A percentile compares a stretch with the other conserved stretches of the same genome.
Conservation (phyloP, 495 filamentous ascomycete genomes). For the Aspergillus bertholletiae region DNA sequence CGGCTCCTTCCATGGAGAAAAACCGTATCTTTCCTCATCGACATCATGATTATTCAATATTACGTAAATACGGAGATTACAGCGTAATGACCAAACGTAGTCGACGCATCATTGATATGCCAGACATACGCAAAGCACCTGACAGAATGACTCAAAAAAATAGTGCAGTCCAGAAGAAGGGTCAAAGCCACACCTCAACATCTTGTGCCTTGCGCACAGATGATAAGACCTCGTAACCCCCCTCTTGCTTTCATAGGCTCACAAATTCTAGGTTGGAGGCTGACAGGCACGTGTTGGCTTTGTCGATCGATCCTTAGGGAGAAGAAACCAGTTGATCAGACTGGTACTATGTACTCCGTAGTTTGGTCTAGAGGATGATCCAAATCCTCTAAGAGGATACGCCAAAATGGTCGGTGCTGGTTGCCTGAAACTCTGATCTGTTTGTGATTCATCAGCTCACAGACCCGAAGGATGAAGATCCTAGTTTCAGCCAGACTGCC, state of each 20-base stretch:
- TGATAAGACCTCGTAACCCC: not conserved
- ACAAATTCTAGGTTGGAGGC: not conserved
- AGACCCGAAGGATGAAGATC: constrained; percentile 1
- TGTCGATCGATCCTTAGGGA: not conserved
- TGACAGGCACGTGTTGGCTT: not conserved
- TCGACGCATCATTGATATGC: not conserved
- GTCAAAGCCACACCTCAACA: not conserved
- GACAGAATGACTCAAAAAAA: constrained; percentile 2
- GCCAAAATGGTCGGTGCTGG: not conserved
- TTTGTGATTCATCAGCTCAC: constrained; percentile 1
- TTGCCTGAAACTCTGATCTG: constrained; percentile 1
- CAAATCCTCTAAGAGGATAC: not conserved
- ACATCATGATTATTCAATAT: not conserved
- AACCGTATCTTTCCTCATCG: not conserved
- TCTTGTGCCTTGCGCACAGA: not conserved
- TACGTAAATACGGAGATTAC: constrained; percentile 1
- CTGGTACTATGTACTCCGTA: not conserved
- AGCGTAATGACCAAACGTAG: not conserved
- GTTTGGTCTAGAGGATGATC: not conserved
- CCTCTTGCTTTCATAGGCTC: not conserved
- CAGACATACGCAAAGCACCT: not conserved
- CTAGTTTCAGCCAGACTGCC: constrained; percentile 1
- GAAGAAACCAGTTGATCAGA: not conserved
- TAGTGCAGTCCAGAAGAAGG: not conserved
- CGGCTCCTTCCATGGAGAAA: not conserved